phyloP scores from a whole-genome alignment of 2,329 filamentous ascomycete genomes.

The Fusarium anthophilum region DNA sequence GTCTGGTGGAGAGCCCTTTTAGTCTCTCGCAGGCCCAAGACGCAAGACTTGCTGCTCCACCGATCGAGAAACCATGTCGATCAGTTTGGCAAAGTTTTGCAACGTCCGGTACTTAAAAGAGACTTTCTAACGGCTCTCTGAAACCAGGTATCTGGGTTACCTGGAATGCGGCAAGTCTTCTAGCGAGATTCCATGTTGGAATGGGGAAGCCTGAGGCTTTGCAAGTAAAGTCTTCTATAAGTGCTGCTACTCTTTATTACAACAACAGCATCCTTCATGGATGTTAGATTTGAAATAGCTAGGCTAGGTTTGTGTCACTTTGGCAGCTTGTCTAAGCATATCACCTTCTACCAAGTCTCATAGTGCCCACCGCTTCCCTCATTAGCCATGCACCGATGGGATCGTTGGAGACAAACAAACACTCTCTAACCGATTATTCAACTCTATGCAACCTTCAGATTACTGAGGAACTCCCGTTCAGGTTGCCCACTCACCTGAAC shows the following conservation, averaged over 20 bases:
- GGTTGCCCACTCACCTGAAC: neutral
- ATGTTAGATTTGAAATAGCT: too few species aligned
- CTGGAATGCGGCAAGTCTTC: slow-evolving; percentile 18
- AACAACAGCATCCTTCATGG: too few species aligned
- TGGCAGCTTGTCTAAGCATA: neutral
- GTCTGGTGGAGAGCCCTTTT: neutral
- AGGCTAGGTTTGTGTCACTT: neutral
- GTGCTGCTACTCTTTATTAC: neutral
- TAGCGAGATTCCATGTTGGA: slow-evolving; percentile 1
- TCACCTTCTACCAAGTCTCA: neutral
- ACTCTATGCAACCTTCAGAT: neutral
- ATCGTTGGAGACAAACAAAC: neutral
- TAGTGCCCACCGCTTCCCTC: neutral
- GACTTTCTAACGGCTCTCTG: slow-evolving; percentile 5
- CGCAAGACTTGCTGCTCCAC: neutral
- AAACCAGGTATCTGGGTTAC: neutral
- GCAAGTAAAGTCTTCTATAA: neutral
- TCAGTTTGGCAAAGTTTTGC: neutral
- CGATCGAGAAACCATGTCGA: neutral
- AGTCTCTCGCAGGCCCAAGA: neutral
- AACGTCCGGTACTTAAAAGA: neutral
- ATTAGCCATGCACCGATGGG: neutral
- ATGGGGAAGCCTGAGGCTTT: neutral
- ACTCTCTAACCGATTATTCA: neutral
- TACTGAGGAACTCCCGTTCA: too few species aligned